Conservation (phyloP, 2,329 filamentous ascomycete genomes). For the Aspergillus caelatus region DNA sequence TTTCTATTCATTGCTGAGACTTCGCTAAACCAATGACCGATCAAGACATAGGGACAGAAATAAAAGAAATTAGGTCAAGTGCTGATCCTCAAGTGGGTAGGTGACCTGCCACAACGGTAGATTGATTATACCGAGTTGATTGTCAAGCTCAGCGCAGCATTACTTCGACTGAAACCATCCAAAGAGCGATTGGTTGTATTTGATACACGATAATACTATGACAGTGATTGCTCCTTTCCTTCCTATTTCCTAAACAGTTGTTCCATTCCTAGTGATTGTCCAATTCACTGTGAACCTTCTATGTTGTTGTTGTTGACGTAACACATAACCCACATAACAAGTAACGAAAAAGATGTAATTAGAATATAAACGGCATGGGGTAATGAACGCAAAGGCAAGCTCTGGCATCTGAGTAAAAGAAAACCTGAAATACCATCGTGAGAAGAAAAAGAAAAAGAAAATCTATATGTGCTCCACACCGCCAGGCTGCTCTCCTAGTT, state of each 20-base stretch:
- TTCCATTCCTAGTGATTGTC: conserved; percentile 18
- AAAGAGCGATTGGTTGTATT: conserved; percentile 11
- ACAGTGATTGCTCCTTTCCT: neutral
- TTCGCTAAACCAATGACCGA: too few species aligned
- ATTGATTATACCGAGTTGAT: neutral
- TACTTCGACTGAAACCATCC: neutral
- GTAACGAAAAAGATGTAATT: conserved; percentile 22
- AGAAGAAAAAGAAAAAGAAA: conserved; percentile 25
- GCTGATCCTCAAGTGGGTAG: too few species aligned
- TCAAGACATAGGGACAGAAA: too few species aligned
- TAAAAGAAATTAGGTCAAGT: too few species aligned
- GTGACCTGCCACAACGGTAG: neutral
- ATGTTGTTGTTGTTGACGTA: conserved; percentile 27
- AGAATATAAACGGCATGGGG: conserved; percentile 28
- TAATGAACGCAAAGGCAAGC: conserved; percentile 25
- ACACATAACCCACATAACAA: conserved; percentile 31
- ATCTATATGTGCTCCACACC: conserved; percentile 35
- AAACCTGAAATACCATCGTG: conserved; percentile 21
- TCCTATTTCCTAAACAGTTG: neutral
- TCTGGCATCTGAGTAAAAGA: conserved; percentile 25
- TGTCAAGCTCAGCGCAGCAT: neutral
- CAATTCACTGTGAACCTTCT: conserved; percentile 26
- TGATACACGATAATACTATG: conserved; percentile 13
- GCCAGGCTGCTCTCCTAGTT: conserved; percentile 40
- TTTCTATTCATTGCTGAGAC: too few species aligned